Percentiles rank a stretch among this genome's conserved stretches.
Conservation (phyloP, 1,284 basidiomycete genomes). For the Tetrapyrgos nigripes region DNA sequence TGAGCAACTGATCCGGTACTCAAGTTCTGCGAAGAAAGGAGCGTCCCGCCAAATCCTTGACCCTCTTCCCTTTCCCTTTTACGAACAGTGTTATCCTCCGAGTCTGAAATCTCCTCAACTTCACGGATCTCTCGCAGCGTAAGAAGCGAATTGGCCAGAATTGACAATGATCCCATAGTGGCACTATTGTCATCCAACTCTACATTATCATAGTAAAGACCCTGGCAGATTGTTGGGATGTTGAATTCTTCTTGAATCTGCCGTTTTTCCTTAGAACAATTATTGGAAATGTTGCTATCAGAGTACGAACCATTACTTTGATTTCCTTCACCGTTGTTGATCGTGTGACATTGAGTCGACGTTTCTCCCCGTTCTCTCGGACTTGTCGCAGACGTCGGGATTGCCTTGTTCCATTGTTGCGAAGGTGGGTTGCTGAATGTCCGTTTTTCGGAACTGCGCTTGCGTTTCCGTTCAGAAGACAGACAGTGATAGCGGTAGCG, state of each 20-base stretch:
- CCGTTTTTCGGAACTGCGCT: conserved; percentile 19
- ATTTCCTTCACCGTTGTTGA: conserved; percentile 76
- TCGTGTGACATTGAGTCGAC: conserved; percentile 63
- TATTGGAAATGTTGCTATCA: not conserved
- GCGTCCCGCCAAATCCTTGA: conserved; percentile 76
- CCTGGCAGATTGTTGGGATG: conserved; percentile 78
- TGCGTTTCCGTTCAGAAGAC: conserved; percentile 36
- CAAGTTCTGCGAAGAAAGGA: conserved; percentile 53
- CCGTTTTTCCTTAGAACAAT: not conserved
- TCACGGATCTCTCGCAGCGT: conserved; percentile 71
- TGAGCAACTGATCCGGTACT: conserved; percentile 16
- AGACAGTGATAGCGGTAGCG: conserved; percentile 57
- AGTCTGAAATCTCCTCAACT: conserved; percentile 60
- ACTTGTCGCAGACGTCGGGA: conserved; percentile 70
- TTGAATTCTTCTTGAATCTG: conserved; percentile 65
- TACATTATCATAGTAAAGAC: conserved; percentile 62
- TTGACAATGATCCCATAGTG: conserved; percentile 64
- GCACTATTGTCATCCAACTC: conserved; percentile 71
- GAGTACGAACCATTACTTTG: conserved; percentile 66
- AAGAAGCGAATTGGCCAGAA: conserved; percentile 69
- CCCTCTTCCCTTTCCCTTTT: conserved; percentile 65
- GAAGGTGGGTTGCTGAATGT: conserved; percentile 29
- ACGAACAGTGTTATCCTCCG: conserved; percentile 51
- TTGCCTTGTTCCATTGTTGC: conserved; percentile 49
- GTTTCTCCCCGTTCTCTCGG: conserved; percentile 54